A percentile compares a stretch with the other conserved stretches of the same genome.
phyloP scores from a whole-genome alignment of 2,329 filamentous ascomycete genomes.

The Ceratocystiopsis minuta region DNA sequence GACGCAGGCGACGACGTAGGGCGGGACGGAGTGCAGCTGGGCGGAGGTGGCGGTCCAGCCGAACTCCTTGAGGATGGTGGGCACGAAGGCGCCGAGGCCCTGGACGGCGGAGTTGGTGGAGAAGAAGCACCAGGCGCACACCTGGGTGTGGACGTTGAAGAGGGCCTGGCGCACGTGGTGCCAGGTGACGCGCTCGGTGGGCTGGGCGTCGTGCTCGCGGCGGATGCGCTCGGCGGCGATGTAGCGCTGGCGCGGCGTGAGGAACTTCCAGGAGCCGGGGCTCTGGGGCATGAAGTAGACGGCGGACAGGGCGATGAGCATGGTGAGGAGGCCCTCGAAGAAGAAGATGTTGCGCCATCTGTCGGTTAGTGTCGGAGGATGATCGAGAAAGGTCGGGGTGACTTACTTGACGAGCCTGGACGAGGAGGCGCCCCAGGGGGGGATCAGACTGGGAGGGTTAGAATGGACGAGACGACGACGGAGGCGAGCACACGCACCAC shows the following conservation, averaged over 20 bases:
- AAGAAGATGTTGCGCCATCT: slow-evolving; percentile 45
- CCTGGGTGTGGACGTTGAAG: slow-evolving; percentile 39
- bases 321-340: slow-evolving; percentile 40
- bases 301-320: slow-evolving; percentile 26
- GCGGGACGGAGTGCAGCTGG: slow-evolving; percentile 26
- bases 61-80: slow-evolving; percentile 26
- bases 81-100: slow-evolving; percentile 30
- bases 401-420: not conserved
- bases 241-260: slow-evolving; percentile 32
- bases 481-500: too few relatives aligned
- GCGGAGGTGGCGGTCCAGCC: slow-evolving; percentile 21
- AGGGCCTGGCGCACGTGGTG: slow-evolving; percentile 33
- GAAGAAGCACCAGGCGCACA: slow-evolving; percentile 40
- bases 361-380: slow-evolving; percentile 9
- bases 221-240: slow-evolving; percentile 34
- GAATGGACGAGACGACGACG: too few relatives aligned
- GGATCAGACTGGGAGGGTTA: slow-evolving; percentile 21
- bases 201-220: slow-evolving; percentile 26
- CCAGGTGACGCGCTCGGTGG: slow-evolving; percentile 27
- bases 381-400: slow-evolving; percentile 18
- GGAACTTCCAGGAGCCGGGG: slow-evolving; percentile 28
- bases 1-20: slow-evolving; percentile 23
- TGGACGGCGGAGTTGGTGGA: slow-evolving; percentile 43
- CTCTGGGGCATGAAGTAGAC: slow-evolving; percentile 33
- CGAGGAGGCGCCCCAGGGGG: slow-evolving; percentile 28